Conservation (phyloP, 2,329 filamentous ascomycete genomes). For the Cercospora beticola region DNA sequence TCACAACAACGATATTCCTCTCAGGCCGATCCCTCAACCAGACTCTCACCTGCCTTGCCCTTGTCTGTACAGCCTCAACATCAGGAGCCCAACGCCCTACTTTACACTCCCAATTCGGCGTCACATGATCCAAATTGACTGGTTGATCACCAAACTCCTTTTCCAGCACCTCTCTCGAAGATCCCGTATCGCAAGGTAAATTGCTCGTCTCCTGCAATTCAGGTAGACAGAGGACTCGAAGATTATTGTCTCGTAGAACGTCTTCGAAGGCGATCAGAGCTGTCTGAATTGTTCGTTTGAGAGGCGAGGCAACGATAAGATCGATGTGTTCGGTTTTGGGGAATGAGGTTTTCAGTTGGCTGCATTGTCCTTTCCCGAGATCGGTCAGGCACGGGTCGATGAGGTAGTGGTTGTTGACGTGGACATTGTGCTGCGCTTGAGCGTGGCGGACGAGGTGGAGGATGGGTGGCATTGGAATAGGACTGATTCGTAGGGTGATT, state of each 20-base stretch:
- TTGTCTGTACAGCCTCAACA: constrained; percentile 55
- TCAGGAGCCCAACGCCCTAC: constrained; percentile 48
- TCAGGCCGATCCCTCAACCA: constrained; percentile 56
- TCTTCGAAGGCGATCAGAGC: constrained; percentile 67
- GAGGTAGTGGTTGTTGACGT: constrained; percentile 65
- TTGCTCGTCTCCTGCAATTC: constrained; percentile 76
- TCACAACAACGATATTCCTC: constrained; percentile 73
- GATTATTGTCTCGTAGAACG: constrained; percentile 47
- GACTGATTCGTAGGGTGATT: not conserved
- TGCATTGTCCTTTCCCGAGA: constrained; percentile 74
- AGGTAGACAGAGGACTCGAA: constrained; percentile 65
- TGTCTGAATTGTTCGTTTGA: constrained; percentile 79
- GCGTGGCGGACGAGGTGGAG: constrained; percentile 72
- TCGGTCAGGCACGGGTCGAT: constrained; percentile 77
- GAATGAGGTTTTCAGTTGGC: constrained; percentile 60
- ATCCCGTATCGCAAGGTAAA: constrained; percentile 74
- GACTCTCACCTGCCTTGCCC: constrained; percentile 61
- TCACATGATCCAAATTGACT: constrained; percentile 64
- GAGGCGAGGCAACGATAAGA: constrained; percentile 73
- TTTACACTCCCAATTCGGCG: constrained; percentile 70
- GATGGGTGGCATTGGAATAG: constrained; percentile 34
- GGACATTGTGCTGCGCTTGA: constrained; percentile 76
- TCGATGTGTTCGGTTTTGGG: constrained; percentile 65
- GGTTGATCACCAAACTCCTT: constrained; percentile 60
- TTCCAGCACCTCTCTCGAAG: constrained; percentile 53